Evolutionary conservation across 2,329 filamentous ascomycete genomes (phyloP), one percentile per base, ranked within the genome.

Genomic region (Cladorrhinum sp.): DNA sequence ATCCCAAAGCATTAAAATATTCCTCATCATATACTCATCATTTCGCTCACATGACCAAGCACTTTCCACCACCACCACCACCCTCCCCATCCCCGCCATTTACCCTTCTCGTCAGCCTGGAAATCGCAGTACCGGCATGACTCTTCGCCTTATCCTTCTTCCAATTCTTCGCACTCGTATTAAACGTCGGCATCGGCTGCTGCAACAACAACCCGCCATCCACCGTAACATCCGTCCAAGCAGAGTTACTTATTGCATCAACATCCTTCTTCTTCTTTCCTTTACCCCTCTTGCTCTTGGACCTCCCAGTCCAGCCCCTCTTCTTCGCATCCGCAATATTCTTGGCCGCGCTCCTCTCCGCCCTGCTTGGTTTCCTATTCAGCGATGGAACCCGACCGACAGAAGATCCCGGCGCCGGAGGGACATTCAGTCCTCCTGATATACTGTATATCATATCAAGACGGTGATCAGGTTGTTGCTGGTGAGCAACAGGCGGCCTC

Each of bases 301-400:
- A 73, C 33, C 75, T 73, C 61, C 76, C 73, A 39, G 72, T 77
- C 84, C 85, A 87, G 0, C 85, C 84, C 30, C 77, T 78, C 66
- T 78, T 79, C 73, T 81, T 84, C 1, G 85, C 85, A 63, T 87
- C 84, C 18, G 81, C 78, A 26, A 87, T 83, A 65, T 87, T 88
- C 73, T 83, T 86, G 9, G 83, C 80, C 5, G 85, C 85, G 60
- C 84, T 85, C 26, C 83, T 76, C 68, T 84, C 82, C 1, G 84
- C 84, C 46, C 85, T 79, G 67, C 83, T 86, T 39, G 76, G 77
- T 24, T 76, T 78, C 33, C 82, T 74, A 59, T 71, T 77, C 5
- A 85, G 71, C 48, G 77, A 78, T 0, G 76, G 71, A 49, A 75
- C 75, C 33, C 62, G 76, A 65, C 60, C 76, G 73, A 55, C 77